Evolutionary conservation across 2,329 filamentous ascomycete genomes (phyloP), one percentile per base, ranked within the genome.

Genomic region (Trichoderma sp.): DNA sequence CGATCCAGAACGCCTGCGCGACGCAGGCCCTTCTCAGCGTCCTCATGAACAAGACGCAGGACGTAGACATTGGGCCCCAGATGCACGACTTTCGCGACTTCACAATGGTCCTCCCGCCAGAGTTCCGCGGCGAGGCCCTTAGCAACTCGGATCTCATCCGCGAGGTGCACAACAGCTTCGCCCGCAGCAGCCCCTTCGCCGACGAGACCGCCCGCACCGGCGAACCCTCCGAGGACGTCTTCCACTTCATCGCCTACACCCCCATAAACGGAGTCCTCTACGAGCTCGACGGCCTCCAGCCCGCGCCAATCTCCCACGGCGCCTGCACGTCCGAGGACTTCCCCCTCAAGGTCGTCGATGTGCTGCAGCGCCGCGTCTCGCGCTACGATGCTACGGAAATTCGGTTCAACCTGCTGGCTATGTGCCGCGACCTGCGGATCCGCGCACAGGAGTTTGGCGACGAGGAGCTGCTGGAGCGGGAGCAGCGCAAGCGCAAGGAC

Each of bases 201-300:
- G 94, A 97, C 81, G 96, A 99, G 87, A 97, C 94, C 73, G 89
- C 92, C 76, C 78, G 76, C 74, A 77, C 89, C 12, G 88, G 88
- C 15, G 89, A 90, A 73, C 87, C 93, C 70, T 67, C 64, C 32
- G 94, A 97, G 77, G 96, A 98, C 79, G 93, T 95, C 32, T 99
- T 97, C 84, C 96, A 99, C 84, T 99, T 99, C 82, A 94, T 99
- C 77, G 96, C 95, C 36, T 99, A 99, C 83, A 95, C 94, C 9
- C 88, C 91, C 68, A 87, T 97, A 75, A 88, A 92, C 79, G 92
- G 91, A 75, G 90, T 85, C 5, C 87, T 99, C 69, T 99, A 98
- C 85, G 96, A 99, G 84, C 88, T 99, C 67, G 96, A 99, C 82
- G 96, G 96, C 20, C 86, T 99, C 74, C 95, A 98, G 83, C 94